These are phyloP conservation scores for Globisporangium echinulatum DNA, from an alignment of 352 stramenopile genomes.

Conservation along the genomic window DNA sequence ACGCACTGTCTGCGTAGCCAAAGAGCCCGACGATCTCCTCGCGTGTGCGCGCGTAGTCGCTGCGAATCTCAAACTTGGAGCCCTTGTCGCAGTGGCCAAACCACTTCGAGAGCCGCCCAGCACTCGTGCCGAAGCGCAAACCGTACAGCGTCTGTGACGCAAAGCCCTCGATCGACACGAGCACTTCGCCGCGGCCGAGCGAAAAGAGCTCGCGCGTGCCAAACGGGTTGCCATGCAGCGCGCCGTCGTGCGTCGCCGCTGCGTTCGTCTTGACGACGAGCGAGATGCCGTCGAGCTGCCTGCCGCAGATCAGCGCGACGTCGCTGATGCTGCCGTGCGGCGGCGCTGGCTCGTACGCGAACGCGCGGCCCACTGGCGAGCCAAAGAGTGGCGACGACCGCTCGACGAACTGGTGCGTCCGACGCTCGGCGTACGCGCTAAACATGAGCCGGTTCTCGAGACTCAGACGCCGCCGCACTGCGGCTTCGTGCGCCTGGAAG, in stretches of 20 bases:
- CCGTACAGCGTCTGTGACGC: slow-evolving; percentile 68
- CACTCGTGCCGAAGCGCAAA: slow-evolving; percentile 53
- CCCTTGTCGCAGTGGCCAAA: slow-evolving; percentile 71
- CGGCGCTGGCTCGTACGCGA: slow-evolving; percentile 58
- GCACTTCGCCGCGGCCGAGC: slow-evolving; percentile 46
- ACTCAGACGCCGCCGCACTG: slow-evolving; percentile 44
- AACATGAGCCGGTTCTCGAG: slow-evolving; percentile 77
- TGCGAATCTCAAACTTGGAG: slow-evolving; percentile 53
- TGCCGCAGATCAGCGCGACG: slow-evolving; percentile 56
- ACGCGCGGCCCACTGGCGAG: slow-evolving; percentile 27
- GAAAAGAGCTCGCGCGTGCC: slow-evolving; percentile 56
- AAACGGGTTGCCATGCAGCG: slow-evolving; percentile 63
- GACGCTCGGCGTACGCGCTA: slow-evolving; percentile 56
- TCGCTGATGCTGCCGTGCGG: slow-evolving; percentile 65
- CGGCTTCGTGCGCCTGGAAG: slow-evolving; percentile 53
- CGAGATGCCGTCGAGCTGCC: slow-evolving; percentile 63
- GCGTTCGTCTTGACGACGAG: slow-evolving; percentile 56
- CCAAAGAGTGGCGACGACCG: slow-evolving; percentile 42
- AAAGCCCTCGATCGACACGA: slow-evolving; percentile 61
- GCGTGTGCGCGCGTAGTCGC: slow-evolving; percentile 32
- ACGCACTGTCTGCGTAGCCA: slow-evolving; percentile 54
- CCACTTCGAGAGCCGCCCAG: slow-evolving; percentile 61
- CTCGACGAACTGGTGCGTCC: slow-evolving; percentile 62
- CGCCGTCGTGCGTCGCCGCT: slow-evolving; percentile 30
- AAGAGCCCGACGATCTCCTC: slow-evolving; percentile 74